Evolutionary conservation across 306 rosid genomes (phyloP).

Genomic region (Vachellia collinsii): DNA sequence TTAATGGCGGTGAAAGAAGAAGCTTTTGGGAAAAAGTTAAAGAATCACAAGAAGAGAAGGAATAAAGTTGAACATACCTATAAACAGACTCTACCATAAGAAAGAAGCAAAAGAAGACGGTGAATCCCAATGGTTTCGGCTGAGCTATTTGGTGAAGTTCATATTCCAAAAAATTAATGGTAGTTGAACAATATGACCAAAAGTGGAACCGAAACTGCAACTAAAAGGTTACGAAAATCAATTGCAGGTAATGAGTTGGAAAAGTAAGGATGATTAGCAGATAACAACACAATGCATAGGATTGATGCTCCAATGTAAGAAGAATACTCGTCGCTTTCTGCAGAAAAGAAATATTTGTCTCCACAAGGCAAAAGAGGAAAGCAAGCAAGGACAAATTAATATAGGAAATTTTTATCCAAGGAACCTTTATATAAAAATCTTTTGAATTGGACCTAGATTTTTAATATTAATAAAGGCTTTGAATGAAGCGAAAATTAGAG

Average conservation of each 20-base stretch:
- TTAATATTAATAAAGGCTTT: too few species aligned
- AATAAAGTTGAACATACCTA: conserved; percentile 32
- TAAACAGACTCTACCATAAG: background rate
- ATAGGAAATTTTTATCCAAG: background rate
- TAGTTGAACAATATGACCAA: background rate
- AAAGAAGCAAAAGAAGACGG: conserved; percentile 39
- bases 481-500: too few species aligned
- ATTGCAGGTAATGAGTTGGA: conserved; percentile 12
- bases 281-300: conserved; percentile 28
- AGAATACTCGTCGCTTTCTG: background rate
- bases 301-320: conserved; percentile 14
- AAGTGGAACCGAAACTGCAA: conserved; percentile 7
- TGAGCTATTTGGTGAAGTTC: conserved; percentile 9
- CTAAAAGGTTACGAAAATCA: background rate
- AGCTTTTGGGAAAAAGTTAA: background rate
- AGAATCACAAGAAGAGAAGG: conserved; percentile 3
- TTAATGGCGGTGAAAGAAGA: background rate
- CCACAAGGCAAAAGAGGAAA: background rate
- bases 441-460: background rate
- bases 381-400: background rate
- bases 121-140: conserved; percentile 27
- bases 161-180: conserved; percentile 4
- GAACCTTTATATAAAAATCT: too few species aligned
- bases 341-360: background rate
- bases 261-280: background rate